Percentiles rank a stretch among this genome's conserved stretches.
Evolutionary conservation across 441 rosid species (phyloP).

Genomic region (Pelargonium citronellum): DNA sequence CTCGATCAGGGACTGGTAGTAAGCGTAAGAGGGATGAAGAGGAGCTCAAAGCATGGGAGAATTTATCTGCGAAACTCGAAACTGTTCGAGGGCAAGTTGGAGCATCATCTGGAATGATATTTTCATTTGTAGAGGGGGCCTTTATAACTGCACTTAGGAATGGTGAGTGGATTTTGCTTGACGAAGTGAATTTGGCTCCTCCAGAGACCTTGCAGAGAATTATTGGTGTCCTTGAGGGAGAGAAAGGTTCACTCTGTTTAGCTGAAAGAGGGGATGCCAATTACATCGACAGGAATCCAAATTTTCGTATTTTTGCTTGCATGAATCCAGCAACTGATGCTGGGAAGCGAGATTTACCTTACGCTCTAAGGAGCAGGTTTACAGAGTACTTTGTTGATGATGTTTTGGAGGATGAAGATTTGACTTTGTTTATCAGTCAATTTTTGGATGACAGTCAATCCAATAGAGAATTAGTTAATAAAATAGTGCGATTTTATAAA

Average conservation of each 20-base stretch:
- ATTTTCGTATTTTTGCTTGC: conserved; percentile 88
- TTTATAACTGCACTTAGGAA: conserved; percentile 83
- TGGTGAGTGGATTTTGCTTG: conserved; percentile 96
- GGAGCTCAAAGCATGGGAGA: conserved; percentile 47
- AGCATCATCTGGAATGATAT: conserved; percentile 71
- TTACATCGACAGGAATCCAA: conserved; percentile 63
- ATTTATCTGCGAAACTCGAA: conserved; percentile 49
- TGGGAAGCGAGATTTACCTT: conserved; percentile 90
- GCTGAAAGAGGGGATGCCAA: conserved; percentile 93
- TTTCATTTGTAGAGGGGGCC: conserved; percentile 95
- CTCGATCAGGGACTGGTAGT: conserved; percentile 39
- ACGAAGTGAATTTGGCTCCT: conserved; percentile 97
- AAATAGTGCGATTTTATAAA: conserved; percentile 65
- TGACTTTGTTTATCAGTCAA: conserved; percentile 60
- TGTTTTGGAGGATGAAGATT: conserved; percentile 62
- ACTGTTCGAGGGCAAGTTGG: conserved; percentile 48
- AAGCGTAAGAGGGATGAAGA: conserved; percentile 69
- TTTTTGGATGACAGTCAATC: conserved; percentile 60
- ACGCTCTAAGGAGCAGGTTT: conserved; percentile 73
- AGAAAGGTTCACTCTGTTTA: conserved; percentile 81
- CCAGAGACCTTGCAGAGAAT: conserved; percentile 92
- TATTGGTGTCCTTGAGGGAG: conserved; percentile 92
- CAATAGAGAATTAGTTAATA: conserved; percentile 46
- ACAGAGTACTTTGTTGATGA: conserved; percentile 93
- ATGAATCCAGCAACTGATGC: conserved; percentile 99